Base-by-base conservation (phyloP, 768 basidiomycete species). In the Boletus tylopilopsis region DNA sequence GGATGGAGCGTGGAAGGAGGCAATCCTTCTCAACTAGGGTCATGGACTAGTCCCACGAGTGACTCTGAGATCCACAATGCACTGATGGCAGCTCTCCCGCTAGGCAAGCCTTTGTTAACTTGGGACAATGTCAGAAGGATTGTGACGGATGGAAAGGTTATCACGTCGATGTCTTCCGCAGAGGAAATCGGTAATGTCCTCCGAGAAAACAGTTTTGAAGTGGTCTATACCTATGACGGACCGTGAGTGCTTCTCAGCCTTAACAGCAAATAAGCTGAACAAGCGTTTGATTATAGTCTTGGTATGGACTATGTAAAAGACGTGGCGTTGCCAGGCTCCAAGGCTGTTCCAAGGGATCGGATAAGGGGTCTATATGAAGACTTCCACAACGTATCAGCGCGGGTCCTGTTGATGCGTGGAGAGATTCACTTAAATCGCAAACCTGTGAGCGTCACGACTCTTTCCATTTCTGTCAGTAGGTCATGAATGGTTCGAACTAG, bases 331-430 rank as follows among this genome's bases (percentile, higher is more conserved):
- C 71, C 74, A 5, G 57, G 67, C 10, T 57, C 53, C 9, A 63
- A 72, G 55, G 70, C 70, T 45, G 66, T 56, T 18, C 69, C 65
- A 11, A 64, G 66, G 29, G 44, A 62, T 47, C 53, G 51, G 11
- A 60, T 76, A 47, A 64, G 68, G 11, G 74, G 75, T 5, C 55
- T 72, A 10, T 58, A 63, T 33, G 73, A 76, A 19, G 74, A 76
- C 47, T 76, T 66, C 34, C 47, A 53, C 42, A 21, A 50, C 16
- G 44, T 69, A 44, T 55, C 63, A 3, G 60, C 64, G 1, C 70
- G 71, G 11, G 71, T 77, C 27, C 60, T 76, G 9, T 35, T 73
- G 1, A 54, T 77, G 45, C 68, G 64, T 12, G 74, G 76, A 19
- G 73, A 76, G 49, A 42, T 66, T 4, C 74, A 74, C 44, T 10